These are phyloP conservation scores for Coniella vitis DNA, from an alignment of 2,329 filamentous ascomycete species.

Conservation along the genomic window DNA sequence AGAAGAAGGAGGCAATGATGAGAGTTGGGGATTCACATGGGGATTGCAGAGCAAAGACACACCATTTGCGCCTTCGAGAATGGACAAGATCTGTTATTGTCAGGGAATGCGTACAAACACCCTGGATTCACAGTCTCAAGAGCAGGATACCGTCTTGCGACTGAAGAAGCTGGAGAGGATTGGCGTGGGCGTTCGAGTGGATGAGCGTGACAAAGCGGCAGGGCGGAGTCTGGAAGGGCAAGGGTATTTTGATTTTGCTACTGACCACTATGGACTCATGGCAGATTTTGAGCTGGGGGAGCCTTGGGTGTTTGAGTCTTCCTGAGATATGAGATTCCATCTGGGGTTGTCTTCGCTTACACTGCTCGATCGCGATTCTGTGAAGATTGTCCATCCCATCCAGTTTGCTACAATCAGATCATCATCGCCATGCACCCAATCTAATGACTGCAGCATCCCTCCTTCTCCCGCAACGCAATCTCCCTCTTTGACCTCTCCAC, in stretches of 20 bases:
- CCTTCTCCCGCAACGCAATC: background rate
- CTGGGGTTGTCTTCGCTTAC: too few species aligned
- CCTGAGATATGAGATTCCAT: background rate
- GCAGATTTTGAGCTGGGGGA: slow-evolving; percentile 4
- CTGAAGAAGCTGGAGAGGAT: slow-evolving; percentile 34
- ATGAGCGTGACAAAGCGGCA: slow-evolving; percentile 25
- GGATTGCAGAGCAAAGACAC: slow-evolving; percentile 41
- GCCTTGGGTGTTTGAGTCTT: background rate
- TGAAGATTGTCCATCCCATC: too few species aligned
- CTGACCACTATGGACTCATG: slow-evolving; percentile 11
- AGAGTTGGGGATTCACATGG: slow-evolving; percentile 48
- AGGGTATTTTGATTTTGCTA: slow-evolving; percentile 5
- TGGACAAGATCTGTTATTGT: slow-evolving; percentile 44
- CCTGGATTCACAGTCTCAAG: too few species aligned
- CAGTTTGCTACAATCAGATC: too few species aligned
- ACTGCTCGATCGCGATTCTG: too few species aligned
- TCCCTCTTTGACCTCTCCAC: slow-evolving; percentile 6
- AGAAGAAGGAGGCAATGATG: slow-evolving; percentile 41
- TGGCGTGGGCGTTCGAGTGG: slow-evolving; percentile 36
- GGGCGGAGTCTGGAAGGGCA: slow-evolving; percentile 17
- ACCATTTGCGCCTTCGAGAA: slow-evolving; percentile 39
- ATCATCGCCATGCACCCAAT: too few species aligned
- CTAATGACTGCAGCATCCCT: background rate
- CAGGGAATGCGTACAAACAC: too few species aligned
- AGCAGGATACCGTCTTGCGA: slow-evolving; percentile 5